Conservation (phyloP, 306 rosid species). For the Vachellia collinsii region DNA sequence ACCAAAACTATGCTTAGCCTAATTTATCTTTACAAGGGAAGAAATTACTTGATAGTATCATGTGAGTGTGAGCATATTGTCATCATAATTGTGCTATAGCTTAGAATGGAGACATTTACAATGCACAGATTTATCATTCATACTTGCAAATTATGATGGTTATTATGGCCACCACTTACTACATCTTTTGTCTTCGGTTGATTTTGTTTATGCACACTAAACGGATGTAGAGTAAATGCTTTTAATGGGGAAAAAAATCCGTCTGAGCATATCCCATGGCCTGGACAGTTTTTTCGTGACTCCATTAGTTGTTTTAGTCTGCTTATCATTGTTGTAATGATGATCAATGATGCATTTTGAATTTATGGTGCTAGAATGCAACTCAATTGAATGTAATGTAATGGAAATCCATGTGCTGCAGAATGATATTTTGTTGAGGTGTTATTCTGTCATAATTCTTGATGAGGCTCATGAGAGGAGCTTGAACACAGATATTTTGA, state of each 20-base stretch:
- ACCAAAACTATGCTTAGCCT: neutral
- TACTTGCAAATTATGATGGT: constrained; percentile 22
- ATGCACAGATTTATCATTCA: constrained; percentile 3
- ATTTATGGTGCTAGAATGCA: constrained; percentile 26
- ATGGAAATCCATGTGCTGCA: constrained; percentile 43
- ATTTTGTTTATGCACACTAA: neutral
- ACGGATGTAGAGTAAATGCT: neutral
- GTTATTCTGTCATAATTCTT: constrained; percentile 78
- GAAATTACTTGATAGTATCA: constrained; percentile 21
- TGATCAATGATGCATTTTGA: constrained; percentile 5
- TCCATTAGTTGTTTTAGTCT: neutral
- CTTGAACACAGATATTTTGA: constrained; percentile 92
- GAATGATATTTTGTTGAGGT: constrained; percentile 82
- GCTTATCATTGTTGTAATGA: neutral
- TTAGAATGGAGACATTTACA: constrained; percentile 21
- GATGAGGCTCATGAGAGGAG: constrained; percentile 99
- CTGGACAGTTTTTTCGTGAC: neutral
- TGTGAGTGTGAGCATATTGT: constrained; percentile 8
- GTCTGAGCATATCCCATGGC: neutral
- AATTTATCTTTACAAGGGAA: constrained; percentile 18
- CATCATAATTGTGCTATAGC: constrained; percentile 16
- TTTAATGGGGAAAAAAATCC: too few relatives aligned
- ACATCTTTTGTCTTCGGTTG: neutral
- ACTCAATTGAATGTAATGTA: constrained; percentile 16
- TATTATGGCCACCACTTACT: neutral